Base-by-base conservation (phyloP, 805 yeast genomes). In the Suhomyces pyralidae region DNA sequence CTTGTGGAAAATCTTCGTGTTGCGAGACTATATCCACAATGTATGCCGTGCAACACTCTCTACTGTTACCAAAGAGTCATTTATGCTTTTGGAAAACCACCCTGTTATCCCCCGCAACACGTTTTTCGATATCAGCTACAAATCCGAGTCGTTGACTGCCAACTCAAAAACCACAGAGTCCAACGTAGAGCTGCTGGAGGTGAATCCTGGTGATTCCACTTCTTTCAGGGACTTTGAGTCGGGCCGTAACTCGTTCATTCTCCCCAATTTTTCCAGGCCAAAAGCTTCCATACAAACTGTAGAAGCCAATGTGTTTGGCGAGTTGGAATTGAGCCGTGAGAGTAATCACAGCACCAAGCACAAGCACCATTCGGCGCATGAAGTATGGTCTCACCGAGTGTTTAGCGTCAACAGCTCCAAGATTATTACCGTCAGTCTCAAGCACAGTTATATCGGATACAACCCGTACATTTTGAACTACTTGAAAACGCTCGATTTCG, bases 1-100 rank as follows among this genome's bases (percentile, higher is more conserved):
- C 45, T 60, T 89, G 24, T 93, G 97, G 97, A 93, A 92, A 65
- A 69, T 93, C 10, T 84, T 85, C 14, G 81, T 81, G 3, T 67
- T 90, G 51, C 76, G 92, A 51, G 85, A 85, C 26, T 88, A 90
- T 58, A 79, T 92, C 7, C 77, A 70, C 54, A 81, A 84, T 47
- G 81, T 83, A 3, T 80, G 88, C 1, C 73, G 78, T 47, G 45
- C 45, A 14, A 24, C 45, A 12, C 14, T n/a, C 22, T 12, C 28
- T n/a, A 14, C 28, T 14, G 8, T 8, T 24, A 7, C 30, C 45
- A 38, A 38, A 3, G 42, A 38, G 12, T 38, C 42, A 24, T 38
- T 38, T 10, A 38, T 12, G 24, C 14, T 38, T n/a, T 30, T 45
- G 20, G 19, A 17, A 17, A 36, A 46, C n/a, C 26, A 19, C 9